A percentile compares a stretch with the other conserved stretches of the same genome.
Evolutionary conservation across 129 eudicot species (phyloP).

Genomic region (Centaurea solstitialis): DNA sequence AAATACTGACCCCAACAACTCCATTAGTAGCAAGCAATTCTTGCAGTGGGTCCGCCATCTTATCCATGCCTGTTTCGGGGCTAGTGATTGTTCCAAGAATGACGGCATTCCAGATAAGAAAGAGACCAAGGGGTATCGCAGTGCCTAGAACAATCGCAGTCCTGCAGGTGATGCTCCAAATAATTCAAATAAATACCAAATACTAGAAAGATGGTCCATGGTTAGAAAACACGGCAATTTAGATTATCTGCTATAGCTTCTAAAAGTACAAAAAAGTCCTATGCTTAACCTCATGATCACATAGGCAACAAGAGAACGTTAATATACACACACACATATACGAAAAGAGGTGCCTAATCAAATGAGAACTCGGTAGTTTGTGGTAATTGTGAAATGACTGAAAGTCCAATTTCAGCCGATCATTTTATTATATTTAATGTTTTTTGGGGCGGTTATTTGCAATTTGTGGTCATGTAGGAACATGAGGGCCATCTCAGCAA

Average conservation of each 20-base stretch:
- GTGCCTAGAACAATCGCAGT: conserved; percentile 83
- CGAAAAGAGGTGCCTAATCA: too few relatives aligned
- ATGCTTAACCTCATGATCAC: too few relatives aligned
- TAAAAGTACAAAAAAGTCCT: background rate
- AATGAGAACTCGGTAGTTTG: too few relatives aligned
- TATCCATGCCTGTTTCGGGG: conserved; percentile 51
- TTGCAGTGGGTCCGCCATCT: conserved; percentile 67
- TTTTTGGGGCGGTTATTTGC: background rate
- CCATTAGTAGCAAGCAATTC: conserved; percentile 75
- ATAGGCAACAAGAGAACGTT: too few relatives aligned
- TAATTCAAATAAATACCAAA: background rate
- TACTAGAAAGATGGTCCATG: background rate
- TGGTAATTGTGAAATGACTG: too few relatives aligned
- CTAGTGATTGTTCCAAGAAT: conserved; percentile 77
- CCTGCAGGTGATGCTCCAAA: conserved; percentile 51
- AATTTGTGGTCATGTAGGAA: background rate
- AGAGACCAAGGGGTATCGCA: conserved; percentile 83
- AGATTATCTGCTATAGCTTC: background rate
- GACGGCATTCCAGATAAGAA: conserved; percentile 93
- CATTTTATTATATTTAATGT: too few relatives aligned
- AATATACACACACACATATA: too few relatives aligned
- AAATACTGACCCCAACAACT: conserved; percentile 75
- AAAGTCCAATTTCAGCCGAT: too few relatives aligned
- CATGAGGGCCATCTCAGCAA: background rate
- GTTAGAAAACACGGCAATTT: background rate